Base-by-base conservation (phyloP, 495 filamentous ascomycete genomes). In the Penicillium parvum region DNA sequence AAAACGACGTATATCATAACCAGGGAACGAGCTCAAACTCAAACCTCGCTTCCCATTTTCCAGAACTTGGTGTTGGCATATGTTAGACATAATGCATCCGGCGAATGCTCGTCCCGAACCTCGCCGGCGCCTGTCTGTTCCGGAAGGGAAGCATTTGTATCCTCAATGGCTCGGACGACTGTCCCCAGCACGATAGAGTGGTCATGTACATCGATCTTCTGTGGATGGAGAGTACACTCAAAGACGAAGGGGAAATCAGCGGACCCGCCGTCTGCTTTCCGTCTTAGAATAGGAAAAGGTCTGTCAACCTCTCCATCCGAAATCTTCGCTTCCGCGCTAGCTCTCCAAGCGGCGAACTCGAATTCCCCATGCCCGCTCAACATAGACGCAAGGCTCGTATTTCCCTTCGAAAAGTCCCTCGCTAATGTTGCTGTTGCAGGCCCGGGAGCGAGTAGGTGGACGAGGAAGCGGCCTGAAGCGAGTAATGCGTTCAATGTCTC, bases 401-500 rank as follows among this genome's bases (percentile, higher is more conserved):
- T 72, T 9, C 64, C 68, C 16, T 52, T 53, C 0, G 66, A 68
- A 44, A 76, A 75, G 18, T 69, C 66, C n/a, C 64, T 48, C 3
- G 74, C 73, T 2, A 72, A 58, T 1, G 45, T 57, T 5, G 62
- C 64, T 7, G 58, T 68, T 4, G 44, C 57, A 22, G 39, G 43
- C 10, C 41, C 42, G 8, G 61, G 64, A 21, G 58, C 58, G 8
- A 73, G 61, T 10, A 73, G 43, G 46, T 73, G 69, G 4, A 73
- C 63, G 7, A 73, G 57, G 50, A 77, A 76, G 1, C 62, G 53
- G 3, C 55, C 43, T 0, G 66, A 78, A 5, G 58, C 46, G 23
- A 68, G 52, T 3, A 95, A 71, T 0, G 85, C 84, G 43, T 72
- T 68, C 25, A 82, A 65, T 3, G 86, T 95, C n/a, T 76, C 75